phyloP scores from a whole-genome alignment of 2,329 filamentous ascomycete genomes.

The Paraphoma sp. region DNA sequence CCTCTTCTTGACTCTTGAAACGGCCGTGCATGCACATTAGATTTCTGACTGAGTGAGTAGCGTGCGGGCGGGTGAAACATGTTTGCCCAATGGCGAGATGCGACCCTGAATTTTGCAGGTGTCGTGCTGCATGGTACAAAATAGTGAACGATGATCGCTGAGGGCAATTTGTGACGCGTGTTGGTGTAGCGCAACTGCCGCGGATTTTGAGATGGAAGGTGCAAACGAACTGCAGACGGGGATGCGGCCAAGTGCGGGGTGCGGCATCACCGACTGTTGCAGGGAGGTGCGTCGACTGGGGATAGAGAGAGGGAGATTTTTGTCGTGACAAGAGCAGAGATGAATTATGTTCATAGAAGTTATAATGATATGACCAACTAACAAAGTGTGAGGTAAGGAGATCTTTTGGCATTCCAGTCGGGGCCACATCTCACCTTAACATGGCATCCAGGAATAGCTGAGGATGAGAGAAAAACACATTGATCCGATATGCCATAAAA shows the following conservation, averaged over 20 bases:
- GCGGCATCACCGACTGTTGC: neutral
- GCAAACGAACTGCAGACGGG: conserved; percentile 9
- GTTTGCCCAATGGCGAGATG: neutral
- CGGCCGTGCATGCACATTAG: neutral
- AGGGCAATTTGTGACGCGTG: neutral
- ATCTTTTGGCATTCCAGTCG: conserved; percentile 30
- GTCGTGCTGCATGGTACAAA: too few relatives aligned
- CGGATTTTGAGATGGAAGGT: neutral
- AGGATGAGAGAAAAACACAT: conserved; percentile 28
- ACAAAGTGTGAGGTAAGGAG: conserved; percentile 17
- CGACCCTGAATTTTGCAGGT: neutral
- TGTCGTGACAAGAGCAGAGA: conserved; percentile 7
- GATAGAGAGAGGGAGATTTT: neutral
- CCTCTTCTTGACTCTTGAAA: neutral
- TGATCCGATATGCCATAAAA: conserved; percentile 41
- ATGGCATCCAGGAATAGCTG: conserved; percentile 23
- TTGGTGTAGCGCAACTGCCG: neutral
- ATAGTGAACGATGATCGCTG: too few relatives aligned
- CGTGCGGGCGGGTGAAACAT: neutral
- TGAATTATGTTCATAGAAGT: conserved; percentile 45
- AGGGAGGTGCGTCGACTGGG: too few relatives aligned
- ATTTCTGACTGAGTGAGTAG: neutral
- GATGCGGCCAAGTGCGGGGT: neutral
- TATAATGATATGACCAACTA: conserved; percentile 21
- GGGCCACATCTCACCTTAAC: conserved; percentile 20